A percentile compares a stretch with the other conserved stretches of the same genome.
These are phyloP conservation scores for Cadophora sp. DNA, from an alignment of 2,329 filamentous ascomycete genomes.

Conservation along the genomic window DNA sequence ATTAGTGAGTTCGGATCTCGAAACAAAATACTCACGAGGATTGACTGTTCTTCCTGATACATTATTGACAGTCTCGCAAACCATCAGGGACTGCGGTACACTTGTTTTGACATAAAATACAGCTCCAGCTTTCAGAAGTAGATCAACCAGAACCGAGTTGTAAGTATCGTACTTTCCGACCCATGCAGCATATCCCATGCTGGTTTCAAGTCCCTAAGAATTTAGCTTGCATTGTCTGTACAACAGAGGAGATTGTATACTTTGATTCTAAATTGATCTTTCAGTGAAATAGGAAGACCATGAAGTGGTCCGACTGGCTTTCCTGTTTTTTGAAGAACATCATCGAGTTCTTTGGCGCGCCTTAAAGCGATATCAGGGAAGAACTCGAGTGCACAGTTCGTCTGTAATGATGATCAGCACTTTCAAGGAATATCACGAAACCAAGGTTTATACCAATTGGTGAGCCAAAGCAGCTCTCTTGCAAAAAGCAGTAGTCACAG, in stretches of 20 bases:
- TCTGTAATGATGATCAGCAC: background rate
- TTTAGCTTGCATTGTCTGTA: background rate
- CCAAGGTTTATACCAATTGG: conserved; percentile 16
- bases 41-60: conserved; percentile 51
- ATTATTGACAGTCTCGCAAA: conserved; percentile 49
- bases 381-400: conserved; percentile 20
- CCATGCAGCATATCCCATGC: conserved; percentile 68
- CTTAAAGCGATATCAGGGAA: conserved; percentile 21
- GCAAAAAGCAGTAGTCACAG: conserved; percentile 21
- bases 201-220: conserved; percentile 54
- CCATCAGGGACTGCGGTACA: conserved; percentile 60
- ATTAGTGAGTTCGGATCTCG: background rate
- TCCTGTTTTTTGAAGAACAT: conserved; percentile 33
- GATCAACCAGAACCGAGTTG: conserved; percentile 43
- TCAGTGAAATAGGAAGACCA: conserved; percentile 32
- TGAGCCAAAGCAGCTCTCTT: conserved; percentile 25
- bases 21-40: conserved; percentile 36
- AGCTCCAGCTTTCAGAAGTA: conserved; percentile 63
- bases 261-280: conserved; percentile 50
- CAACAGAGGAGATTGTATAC: conserved; percentile 35
- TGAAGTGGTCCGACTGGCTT: conserved; percentile 31
- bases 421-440: background rate
- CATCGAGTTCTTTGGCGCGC: conserved; percentile 20
- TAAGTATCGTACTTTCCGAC: conserved; percentile 38
- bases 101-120: conserved; percentile 94